A percentile compares a stretch with the other conserved stretches of the same genome.
Conservation (phyloP, 495 filamentous ascomycete genomes). For the Lasiosphaeris hirsuta region DNA sequence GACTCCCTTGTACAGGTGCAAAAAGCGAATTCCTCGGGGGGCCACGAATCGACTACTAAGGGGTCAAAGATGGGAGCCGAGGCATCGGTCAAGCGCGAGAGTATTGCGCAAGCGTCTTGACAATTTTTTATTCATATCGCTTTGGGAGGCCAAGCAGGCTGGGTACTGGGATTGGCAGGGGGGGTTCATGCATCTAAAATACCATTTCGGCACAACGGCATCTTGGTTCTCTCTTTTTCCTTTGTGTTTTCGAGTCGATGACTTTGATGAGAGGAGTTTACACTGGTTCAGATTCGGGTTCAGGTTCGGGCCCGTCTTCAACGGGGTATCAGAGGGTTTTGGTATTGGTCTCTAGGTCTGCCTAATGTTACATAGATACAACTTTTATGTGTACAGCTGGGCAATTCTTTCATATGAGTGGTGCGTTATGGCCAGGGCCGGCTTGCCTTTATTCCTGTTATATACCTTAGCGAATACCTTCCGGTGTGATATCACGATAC, state of each 20-base stretch:
- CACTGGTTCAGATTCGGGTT: not conserved
- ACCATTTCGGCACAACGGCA: not conserved
- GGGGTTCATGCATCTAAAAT: not conserved
- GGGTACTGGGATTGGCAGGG: not conserved
- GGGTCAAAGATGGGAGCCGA: slow-evolving; percentile 19
- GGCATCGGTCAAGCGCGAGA: slow-evolving; percentile 23
- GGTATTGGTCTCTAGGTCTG: not conserved
- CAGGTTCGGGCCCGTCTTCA: not conserved
- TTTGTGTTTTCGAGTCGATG: not conserved
- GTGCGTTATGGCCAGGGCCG: not conserved
- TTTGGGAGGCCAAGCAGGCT: not conserved
- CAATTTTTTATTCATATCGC: not conserved
- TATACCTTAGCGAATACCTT: slow-evolving; percentile 1
- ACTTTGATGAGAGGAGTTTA: not conserved
- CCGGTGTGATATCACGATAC: not conserved
- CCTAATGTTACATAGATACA: slow-evolving; percentile 16
- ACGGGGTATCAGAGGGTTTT: too few species aligned
- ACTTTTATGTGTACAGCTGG: slow-evolving; percentile 11
- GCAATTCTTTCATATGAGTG: not conserved
- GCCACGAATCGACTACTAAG: slow-evolving; percentile 20
- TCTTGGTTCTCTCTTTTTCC: not conserved
- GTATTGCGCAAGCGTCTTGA: slow-evolving; percentile 26
- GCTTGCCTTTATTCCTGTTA: not conserved
- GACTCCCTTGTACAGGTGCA: slow-evolving; percentile 24
- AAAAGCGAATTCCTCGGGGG: slow-evolving; percentile 18